Base-by-base conservation (phyloP, 192 early-diverging fungal genomes). In the Backusella sp. region DNA sequence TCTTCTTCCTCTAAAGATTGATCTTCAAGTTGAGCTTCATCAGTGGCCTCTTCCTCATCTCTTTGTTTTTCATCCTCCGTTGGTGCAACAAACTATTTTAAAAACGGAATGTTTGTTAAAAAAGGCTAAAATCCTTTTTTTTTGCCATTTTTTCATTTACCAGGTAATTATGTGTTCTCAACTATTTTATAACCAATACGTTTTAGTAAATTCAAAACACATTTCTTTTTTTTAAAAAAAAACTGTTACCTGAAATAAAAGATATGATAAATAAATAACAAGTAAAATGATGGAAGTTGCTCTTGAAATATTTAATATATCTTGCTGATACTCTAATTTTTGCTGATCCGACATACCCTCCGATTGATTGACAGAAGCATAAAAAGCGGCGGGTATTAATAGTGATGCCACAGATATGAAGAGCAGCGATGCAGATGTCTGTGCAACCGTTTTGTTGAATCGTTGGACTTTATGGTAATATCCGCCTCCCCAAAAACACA, bases 401-500 rank as follows among this genome's bases (percentile, higher is more conserved):
- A 92, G 84, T 8, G 90, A 89, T 70, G 89, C 80, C n/a, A 90
- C 89, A 11, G 92, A 83, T 49, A 94, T 87, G 2, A 88, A 84
- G 52, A 94, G 70, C 23, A 94, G 78, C 2, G 89, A 86, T 21
- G 93, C 85, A n/a, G 90, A 92, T 6, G 91, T 94, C 77, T 94
- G 90, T 11, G 91, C 92, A 0, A 62, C 76, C n/a, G 91, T 91
- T 19, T 77, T 66, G 73, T 91, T 91, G 78, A 91, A 94, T 1
- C 73, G 77, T 78, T 95, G 95, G 74, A 88, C 87, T 77, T 90
- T 88, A 82, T 87, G 87, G 53, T 91, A 89, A 69, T 92, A n/a
- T 23, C 97, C 96, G 53, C 95, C 96, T 71, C 86, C 86, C 49
- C 97, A 85, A 86, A 96, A 97, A 73, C 92, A 94, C 75, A 93